Conservation (phyloP, 2,329 filamentous ascomycete genomes). For the Penicillium brasilianum region DNA sequence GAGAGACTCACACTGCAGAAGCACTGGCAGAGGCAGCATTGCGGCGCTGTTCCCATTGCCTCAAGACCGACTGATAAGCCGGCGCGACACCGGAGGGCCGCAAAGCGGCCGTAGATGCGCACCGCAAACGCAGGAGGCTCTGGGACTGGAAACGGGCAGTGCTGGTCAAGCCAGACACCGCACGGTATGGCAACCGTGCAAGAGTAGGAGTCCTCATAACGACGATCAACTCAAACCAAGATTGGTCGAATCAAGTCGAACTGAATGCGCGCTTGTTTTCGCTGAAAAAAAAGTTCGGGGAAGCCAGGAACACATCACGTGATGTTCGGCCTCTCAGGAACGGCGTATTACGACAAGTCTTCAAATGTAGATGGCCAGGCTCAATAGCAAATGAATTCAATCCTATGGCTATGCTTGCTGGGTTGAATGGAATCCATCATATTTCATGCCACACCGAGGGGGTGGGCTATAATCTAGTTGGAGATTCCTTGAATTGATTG, state of each 20-base stretch:
- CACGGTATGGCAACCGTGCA: constrained; percentile 47
- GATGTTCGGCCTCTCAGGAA: constrained; percentile 31
- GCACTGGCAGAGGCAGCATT: constrained; percentile 51
- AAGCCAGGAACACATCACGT: constrained; percentile 45
- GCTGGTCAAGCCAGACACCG: constrained; percentile 44
- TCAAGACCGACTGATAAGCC: constrained; percentile 44
- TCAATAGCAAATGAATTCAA: neutral
- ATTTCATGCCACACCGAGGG: neutral
- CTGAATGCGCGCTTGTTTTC: constrained; percentile 34
- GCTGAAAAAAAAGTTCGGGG: constrained; percentile 45
- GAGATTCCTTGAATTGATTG: constrained; percentile 24
- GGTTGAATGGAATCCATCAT: neutral
- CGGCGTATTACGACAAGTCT: constrained; percentile 22
- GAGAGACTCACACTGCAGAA: constrained; percentile 48
- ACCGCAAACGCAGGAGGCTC: constrained; percentile 45
- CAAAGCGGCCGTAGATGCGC: constrained; percentile 44
- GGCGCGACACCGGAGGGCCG: constrained; percentile 40
- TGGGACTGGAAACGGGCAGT: constrained; percentile 43
- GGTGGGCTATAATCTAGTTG: neutral
- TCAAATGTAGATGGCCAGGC: neutral
- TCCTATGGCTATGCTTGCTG: neutral
- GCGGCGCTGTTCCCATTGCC: constrained; percentile 50
- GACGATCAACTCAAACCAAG: constrained; percentile 34
- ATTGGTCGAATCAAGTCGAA: constrained; percentile 34
- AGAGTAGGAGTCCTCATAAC: constrained; percentile 50